Conservation (phyloP, 2,329 filamentous ascomycete species). For the Magnaporthiopsis rhizophila region DNA sequence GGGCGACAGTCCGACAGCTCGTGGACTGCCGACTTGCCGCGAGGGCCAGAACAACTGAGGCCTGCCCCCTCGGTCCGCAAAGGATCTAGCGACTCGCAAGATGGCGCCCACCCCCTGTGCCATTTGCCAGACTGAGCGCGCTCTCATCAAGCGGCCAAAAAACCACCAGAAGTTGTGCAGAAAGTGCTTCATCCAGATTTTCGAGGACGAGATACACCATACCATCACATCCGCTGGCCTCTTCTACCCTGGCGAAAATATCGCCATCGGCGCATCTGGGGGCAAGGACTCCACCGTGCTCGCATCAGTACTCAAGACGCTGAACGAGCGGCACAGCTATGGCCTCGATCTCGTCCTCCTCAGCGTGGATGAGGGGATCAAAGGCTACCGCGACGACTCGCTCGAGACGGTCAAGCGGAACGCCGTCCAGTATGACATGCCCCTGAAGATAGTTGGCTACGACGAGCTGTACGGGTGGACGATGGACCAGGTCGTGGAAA, state of each 20-base stretch:
- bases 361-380: slow-evolving; percentile 95
- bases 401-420: slow-evolving; percentile 96
- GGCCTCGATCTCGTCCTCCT: slow-evolving; percentile 78
- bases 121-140: slow-evolving; percentile 66
- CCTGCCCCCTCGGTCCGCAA: background rate
- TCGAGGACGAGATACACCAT: slow-evolving; percentile 89
- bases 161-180: slow-evolving; percentile 93
- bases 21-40: background rate
- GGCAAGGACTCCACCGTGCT: slow-evolving; percentile 97
- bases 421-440: slow-evolving; percentile 82
- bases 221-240: slow-evolving; percentile 78
- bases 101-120: slow-evolving; percentile 77
- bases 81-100: background rate
- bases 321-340: slow-evolving; percentile 86
- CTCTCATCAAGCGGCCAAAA: slow-evolving; percentile 88
- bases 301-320: slow-evolving; percentile 85
- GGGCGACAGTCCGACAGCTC: background rate
- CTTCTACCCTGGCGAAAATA: slow-evolving; percentile 73
- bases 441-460: slow-evolving; percentile 86
- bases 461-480: slow-evolving; percentile 95
- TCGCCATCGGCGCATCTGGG: slow-evolving; percentile 93
- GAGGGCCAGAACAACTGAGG: background rate
- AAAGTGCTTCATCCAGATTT: slow-evolving; percentile 74
- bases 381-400: slow-evolving; percentile 91
- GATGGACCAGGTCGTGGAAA: slow-evolving; percentile 97